Evolutionary conservation across 495 filamentous ascomycete species (phyloP), one percentile per base, ranked within the genome.

Genomic region (Ascobolus immersus): DNA sequence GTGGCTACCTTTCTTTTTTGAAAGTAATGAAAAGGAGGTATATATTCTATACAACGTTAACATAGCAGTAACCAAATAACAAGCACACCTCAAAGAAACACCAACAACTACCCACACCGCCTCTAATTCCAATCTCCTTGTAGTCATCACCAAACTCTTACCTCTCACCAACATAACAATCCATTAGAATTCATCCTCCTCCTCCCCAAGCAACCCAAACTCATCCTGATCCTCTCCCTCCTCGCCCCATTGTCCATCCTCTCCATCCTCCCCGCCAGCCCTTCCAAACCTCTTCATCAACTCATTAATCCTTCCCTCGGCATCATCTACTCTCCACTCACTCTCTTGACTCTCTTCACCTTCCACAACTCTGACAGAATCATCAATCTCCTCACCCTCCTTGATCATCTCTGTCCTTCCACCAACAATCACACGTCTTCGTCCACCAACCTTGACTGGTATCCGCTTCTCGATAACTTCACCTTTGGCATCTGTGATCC

Each of bases 331-430:
- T n/a, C n/a, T n/a, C n/a, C n/a, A n/a, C n/a, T n/a, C n/a, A n/a
- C n/a, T n/a, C n/a, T n/a, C n/a, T n/a, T n/a, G n/a, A n/a, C n/a
- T n/a, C n/a, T n/a, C n/a, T n/a, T n/a, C n/a, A n/a, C n/a, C n/a
- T n/a, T n/a, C n/a, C n/a, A n/a, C n/a, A n/a, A n/a, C n/a, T n/a
- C n/a, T n/a, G n/a, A n/a, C n/a, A n/a, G n/a, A n/a, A n/a, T n/a
- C 50, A 11, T 72, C 73, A 1, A 65, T 66, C 47, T 72, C 65
- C 7, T 77, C 64, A 14, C 73, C 62, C 45, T 64, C 58, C 31
- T 34, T 27, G 13, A 21, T 28, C 21, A 55, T 29, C 10, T 52
- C 42, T 1, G 26, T 38, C 29, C 35, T 36, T 8, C 55, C 54
- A 1, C 39, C 39, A 1, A 38, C 38, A 11, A 55, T 50, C 30